phyloP scores from a whole-genome alignment of 1,284 basidiomycete species.

The Cutaneotrichosporon sp. region DNA sequence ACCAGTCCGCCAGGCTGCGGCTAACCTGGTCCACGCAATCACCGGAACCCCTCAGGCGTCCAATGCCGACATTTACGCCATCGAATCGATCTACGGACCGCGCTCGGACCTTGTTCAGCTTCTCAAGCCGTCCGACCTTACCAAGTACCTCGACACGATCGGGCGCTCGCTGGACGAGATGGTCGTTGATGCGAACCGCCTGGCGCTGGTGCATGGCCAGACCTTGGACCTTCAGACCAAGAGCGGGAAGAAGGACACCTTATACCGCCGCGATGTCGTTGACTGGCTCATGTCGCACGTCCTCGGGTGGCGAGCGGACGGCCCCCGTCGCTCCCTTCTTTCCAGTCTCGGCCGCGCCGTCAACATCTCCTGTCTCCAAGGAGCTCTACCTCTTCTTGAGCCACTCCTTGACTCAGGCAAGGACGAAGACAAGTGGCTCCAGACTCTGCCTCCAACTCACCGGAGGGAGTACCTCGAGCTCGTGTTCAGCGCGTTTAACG shows the following conservation, averaged over 20 bases:
- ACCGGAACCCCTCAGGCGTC: constrained; percentile 35
- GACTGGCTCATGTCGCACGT: constrained; percentile 81
- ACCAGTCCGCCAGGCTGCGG: constrained; percentile 58
- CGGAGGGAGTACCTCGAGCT: constrained; percentile 26
- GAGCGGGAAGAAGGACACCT: constrained; percentile 58
- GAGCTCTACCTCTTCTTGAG: constrained; percentile 59
- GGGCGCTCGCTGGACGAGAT: constrained; percentile 60
- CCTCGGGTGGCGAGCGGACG: constrained; percentile 56
- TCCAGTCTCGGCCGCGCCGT: constrained; percentile 58
- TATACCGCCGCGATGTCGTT: constrained; percentile 69
- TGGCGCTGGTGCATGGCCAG: constrained; percentile 58
- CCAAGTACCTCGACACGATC: constrained; percentile 61
- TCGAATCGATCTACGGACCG: constrained; percentile 74
- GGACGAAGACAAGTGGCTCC: constrained; percentile 28
- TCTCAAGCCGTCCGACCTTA: constrained; percentile 66
- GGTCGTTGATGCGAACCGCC: constrained; percentile 61
- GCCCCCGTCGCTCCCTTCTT: constrained; percentile 59
- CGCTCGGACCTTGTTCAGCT: constrained; percentile 68
- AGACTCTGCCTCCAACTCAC: constrained; percentile 5
- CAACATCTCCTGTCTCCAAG: constrained; percentile 59
- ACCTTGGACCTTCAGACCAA: constrained; percentile 44
- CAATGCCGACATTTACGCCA: constrained; percentile 63
- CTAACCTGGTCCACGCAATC: constrained; percentile 55
- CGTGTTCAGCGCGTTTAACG: constrained; percentile 19
- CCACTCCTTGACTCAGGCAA: constrained; percentile 27